These are phyloP conservation scores for Pseudohyphozyma bogoriensis DNA, from an alignment of 768 basidiomycete genomes.

Conservation along the genomic window DNA sequence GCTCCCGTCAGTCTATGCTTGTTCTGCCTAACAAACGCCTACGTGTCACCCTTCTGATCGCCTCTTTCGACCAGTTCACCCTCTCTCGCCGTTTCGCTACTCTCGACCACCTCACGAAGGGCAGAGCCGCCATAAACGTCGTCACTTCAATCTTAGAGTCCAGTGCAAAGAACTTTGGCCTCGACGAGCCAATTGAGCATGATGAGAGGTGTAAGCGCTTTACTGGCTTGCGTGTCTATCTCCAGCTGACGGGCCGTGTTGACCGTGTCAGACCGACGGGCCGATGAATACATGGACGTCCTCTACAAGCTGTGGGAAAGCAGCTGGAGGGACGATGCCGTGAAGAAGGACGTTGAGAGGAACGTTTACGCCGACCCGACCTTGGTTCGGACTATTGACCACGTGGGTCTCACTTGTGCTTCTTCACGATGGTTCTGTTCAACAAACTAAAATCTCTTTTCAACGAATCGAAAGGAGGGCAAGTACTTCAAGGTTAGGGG, in stretches of 20 bases:
- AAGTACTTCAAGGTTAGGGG: slow-evolving; percentile 10
- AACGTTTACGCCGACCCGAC: slow-evolving; percentile 3
- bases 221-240: neutral
- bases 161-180: slow-evolving; percentile 1
- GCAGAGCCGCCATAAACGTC: slow-evolving; percentile 6
- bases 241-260: too few species aligned
- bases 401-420: neutral
- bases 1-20: too few species aligned
- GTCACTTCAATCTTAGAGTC: slow-evolving; percentile 3
- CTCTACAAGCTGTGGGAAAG: slow-evolving; percentile 16
- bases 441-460: too few species aligned
- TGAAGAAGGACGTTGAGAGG: neutral
- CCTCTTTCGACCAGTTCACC: too few species aligned
- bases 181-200: slow-evolving; percentile 4
- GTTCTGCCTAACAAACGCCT: too few species aligned
- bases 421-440: too few species aligned
- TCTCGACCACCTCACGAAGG: slow-evolving; percentile 17
- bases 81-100: slow-evolving; percentile 12
- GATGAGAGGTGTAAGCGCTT: neutral
- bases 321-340: slow-evolving; percentile 11
- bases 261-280: neutral
- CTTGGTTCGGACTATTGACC: slow-evolving; percentile 6
- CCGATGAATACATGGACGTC: neutral
- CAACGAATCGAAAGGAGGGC: neutral
- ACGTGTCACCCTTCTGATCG: too few species aligned